These are phyloP conservation scores for Cyberlindnera saturnus DNA, from an alignment of 805 yeast species.

Conservation along the genomic window DNA sequence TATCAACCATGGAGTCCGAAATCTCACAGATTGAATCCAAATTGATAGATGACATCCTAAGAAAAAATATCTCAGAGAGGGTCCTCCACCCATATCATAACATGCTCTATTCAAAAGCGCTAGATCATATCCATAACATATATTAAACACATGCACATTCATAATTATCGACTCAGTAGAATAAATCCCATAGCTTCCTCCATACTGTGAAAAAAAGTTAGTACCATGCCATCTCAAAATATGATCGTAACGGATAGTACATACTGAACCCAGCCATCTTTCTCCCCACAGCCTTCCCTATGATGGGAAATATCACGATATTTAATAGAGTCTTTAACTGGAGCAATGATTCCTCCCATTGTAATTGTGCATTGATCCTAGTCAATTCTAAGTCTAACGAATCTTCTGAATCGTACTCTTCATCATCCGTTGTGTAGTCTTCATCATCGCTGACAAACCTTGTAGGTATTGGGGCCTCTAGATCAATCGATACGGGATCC, in stretches of 20 bases:
- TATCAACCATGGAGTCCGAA: neutral
- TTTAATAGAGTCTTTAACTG: constrained; percentile 55
- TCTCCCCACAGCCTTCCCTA: constrained; percentile 66
- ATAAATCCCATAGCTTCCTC: constrained; percentile 18
- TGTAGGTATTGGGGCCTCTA: neutral
- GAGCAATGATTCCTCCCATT: constrained; percentile 65
- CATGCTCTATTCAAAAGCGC: constrained; percentile 7
- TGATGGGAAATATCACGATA: constrained; percentile 55
- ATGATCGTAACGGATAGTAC: neutral
- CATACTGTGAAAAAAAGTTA: constrained; percentile 11
- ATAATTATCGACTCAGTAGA: constrained; percentile 5
- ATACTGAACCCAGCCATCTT: constrained; percentile 36
- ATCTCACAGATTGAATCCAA: constrained; percentile 9
- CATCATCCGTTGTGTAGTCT: neutral
- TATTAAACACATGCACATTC: neutral
- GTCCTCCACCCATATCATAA: constrained; percentile 19
- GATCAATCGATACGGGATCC: neutral
- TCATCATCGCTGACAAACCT: neutral
- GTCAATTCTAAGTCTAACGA: constrained; percentile 21
- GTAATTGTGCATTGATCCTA: constrained; percentile 49
- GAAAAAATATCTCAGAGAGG: constrained; percentile 16
- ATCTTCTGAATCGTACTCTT: constrained; percentile 14
- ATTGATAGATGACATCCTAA: constrained; percentile 17
- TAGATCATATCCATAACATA: constrained; percentile 7
- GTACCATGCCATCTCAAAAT: neutral